Evolutionary conservation across 768 basidiomycete species (phyloP), one percentile per base, ranked within the genome.

Genomic region (Macrocybe gigantea): DNA sequence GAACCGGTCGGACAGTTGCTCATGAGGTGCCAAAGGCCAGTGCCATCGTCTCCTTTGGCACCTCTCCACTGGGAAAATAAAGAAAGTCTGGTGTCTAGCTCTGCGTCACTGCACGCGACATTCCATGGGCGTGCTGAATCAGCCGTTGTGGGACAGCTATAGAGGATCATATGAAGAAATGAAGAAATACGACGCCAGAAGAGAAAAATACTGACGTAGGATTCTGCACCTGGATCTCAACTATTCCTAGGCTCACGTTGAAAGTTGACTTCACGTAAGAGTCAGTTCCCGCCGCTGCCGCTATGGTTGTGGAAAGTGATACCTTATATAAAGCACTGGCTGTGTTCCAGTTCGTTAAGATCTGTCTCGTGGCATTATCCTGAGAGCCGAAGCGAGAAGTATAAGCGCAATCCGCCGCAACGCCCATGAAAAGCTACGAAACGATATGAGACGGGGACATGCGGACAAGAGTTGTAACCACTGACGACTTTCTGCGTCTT

Each of bases 11-110:
- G 80, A 55, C 88, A 90, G 22, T 82, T 82, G 53, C 85, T 89
- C 83, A 93, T 86, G 9, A 93, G 69, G 67, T 93, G 91, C 87
- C 90, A 93, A 31, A 95, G 71, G 2, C 91, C 92, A 14, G 77
- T 80, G 12, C 80, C 77, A 60, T 92, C 89, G n/a, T 73, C 64
- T 6, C 83, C 79, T 55, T 83, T 83, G 38, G 66, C 57, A 0
- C 89, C 90, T 49, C 92, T 73, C 91, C 91, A 95, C 50, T 80
- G 68, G 5, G 85, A 88, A 65, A 95, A 93, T 3, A 80, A 63
- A 11, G 87, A 89, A 29, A 93, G 71, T 5, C 91, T 79, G 37
- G 74, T 64, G 61, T 90, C 84, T 42, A 95, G 72, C 5, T 75
- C 60, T 10, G 66, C 54, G 74, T 62, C 42, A 57, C 68, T 68